Evolutionary conservation across 164 flowering plant genomes (phyloP).

Genomic region (Vitis labrusca): DNA sequence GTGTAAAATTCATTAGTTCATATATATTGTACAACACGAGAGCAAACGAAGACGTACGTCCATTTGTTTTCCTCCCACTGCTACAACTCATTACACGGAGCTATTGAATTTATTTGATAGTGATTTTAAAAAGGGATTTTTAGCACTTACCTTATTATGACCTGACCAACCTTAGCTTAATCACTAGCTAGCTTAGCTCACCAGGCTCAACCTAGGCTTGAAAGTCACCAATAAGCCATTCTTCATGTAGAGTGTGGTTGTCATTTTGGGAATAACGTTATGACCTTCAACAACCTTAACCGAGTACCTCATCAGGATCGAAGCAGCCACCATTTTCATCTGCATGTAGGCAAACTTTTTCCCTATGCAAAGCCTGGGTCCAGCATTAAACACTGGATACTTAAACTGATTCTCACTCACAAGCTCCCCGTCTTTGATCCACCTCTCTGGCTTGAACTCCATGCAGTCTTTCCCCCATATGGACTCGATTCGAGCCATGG

Average conservation of each 20-base stretch:
- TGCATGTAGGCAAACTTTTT: conserved; percentile 66
- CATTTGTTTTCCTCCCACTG: no score
- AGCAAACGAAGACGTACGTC: no score
- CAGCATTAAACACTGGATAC: conserved; percentile 53
- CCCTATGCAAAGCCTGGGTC: conserved; percentile 63
- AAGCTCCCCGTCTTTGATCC: conserved; percentile 47
- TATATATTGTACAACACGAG: no score
- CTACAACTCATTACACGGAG: no score
- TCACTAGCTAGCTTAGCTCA: no score
- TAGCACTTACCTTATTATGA: no score
- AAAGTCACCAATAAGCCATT: conserved; percentile 6
- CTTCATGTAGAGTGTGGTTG: conserved; percentile 12
- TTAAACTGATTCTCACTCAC: conserved; percentile 47
- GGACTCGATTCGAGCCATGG: conserved; percentile 37
- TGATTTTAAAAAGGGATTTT: no score
- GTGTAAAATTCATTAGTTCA: no score
- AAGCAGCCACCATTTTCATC: conserved; percentile 25
- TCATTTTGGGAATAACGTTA: conserved; percentile 1
- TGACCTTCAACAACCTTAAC: conserved; percentile 3
- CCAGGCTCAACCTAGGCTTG: neutral
- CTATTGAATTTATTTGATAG: no score
- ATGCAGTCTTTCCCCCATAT: conserved; percentile 67
- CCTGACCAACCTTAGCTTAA: no score
- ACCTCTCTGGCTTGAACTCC: conserved; percentile 66
- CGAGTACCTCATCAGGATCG: neutral